Percentiles rank a stretch among this genome's conserved stretches.
Evolutionary conservation across 2,329 filamentous ascomycete genomes (phyloP).

Genomic region (Ascochyta fabae): DNA sequence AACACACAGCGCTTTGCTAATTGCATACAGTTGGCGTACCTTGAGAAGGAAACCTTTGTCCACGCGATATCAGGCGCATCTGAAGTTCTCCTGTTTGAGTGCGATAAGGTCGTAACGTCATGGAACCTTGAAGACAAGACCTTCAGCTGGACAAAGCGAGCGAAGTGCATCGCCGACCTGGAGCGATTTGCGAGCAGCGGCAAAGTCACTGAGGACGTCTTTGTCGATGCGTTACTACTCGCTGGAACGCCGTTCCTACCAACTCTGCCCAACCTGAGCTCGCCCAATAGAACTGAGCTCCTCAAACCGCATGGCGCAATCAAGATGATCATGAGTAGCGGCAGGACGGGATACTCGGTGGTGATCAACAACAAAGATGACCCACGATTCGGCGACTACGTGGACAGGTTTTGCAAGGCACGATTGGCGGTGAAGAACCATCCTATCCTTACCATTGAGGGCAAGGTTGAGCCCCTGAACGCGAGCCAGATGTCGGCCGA

Average conservation of each 20-base stretch:
- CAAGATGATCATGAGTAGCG: conserved; percentile 72
- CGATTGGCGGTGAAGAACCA: conserved; percentile 87
- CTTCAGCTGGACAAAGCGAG: conserved; percentile 70
- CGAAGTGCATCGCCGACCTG: conserved; percentile 73
- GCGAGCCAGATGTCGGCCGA: conserved; percentile 77
- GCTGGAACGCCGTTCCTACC: conserved; percentile 81
- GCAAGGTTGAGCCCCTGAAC: conserved; percentile 77
- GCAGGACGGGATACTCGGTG: conserved; percentile 72
- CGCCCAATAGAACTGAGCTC: conserved; percentile 59
- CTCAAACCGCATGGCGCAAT: conserved; percentile 76
- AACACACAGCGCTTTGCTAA: conserved; percentile 29
- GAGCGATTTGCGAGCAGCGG: conserved; percentile 45
- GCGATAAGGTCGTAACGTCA: conserved; percentile 73
- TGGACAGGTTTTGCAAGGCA: conserved; percentile 85
- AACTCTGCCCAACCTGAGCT: conserved; percentile 78
- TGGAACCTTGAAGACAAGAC: conserved; percentile 73
- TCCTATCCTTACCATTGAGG: conserved; percentile 78
- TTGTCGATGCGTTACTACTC: conserved; percentile 84
- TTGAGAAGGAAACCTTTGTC: conserved; percentile 67
- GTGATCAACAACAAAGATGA: conserved; percentile 83
- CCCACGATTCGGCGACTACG: conserved; percentile 74
- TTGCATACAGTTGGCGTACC: conserved; percentile 71
- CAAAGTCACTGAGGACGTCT: conserved; percentile 70
- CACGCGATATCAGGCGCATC: conserved; percentile 83
- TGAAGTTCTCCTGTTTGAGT: conserved; percentile 84